Evolutionary conservation across 2,329 filamentous ascomycete genomes (phyloP).

Genomic region (Xylaria sp.): DNA sequence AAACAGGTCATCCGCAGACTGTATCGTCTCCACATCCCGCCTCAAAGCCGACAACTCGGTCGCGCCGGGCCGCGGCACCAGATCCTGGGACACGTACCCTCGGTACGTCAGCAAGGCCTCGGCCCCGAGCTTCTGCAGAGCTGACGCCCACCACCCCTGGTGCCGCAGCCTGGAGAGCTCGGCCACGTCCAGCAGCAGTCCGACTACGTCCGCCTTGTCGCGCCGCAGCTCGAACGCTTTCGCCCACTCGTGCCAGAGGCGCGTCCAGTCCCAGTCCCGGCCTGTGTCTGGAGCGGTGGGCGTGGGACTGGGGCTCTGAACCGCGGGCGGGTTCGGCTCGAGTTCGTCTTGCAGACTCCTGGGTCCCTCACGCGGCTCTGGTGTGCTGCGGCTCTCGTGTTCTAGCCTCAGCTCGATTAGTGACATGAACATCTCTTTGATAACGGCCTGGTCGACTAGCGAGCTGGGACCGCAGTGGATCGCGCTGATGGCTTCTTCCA

Average conservation of each 20-base stretch:
- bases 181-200: not conserved
- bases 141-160: not conserved
- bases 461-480: slow-evolving; percentile 3
- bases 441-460: not conserved
- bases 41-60: not conserved
- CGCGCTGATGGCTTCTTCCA: slow-evolving; percentile 6
- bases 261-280: too few relatives aligned
- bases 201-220: not conserved
- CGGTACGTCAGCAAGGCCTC: slow-evolving; percentile 4
- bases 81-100: not conserved
- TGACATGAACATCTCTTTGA: slow-evolving; percentile 3
- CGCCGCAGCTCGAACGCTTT: slow-evolving; percentile 19
- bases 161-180: not conserved
- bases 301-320: too few relatives aligned
- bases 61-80: not conserved
- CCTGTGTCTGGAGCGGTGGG: too few relatives aligned
- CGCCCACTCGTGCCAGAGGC: slow-evolving; percentile 13
- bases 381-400: not conserved
- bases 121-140: not conserved
- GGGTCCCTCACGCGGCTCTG: not conserved
- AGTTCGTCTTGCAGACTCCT: too few relatives aligned
- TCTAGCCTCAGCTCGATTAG: not conserved
- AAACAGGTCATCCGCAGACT: not conserved
- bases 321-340: too few relatives aligned
- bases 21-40: not conserved